Evolutionary conservation across 2,329 filamentous ascomycete species (phyloP).

Genomic region (Aureobasidium sp.): DNA sequence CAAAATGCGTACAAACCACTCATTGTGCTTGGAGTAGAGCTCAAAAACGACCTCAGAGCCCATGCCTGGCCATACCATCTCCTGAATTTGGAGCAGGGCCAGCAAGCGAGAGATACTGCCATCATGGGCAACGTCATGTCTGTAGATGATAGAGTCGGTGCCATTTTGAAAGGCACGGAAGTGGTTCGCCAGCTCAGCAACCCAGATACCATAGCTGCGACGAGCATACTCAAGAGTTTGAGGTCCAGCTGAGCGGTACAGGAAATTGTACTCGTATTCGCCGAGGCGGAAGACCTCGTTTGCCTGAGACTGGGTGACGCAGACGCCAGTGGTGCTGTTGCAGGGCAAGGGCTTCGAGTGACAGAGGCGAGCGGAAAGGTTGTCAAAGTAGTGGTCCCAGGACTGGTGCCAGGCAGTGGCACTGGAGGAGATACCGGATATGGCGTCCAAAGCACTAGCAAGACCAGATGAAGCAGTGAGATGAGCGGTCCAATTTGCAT

Average conservation of each 20-base stretch:
- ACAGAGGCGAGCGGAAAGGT: constrained; percentile 69
- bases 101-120: constrained; percentile 61
- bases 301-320: constrained; percentile 54
- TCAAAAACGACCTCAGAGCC: constrained; percentile 72
- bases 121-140: constrained; percentile 76
- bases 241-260: constrained; percentile 57
- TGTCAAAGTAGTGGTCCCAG: constrained; percentile 80
- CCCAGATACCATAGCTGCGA: constrained; percentile 60
- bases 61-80: constrained; percentile 82
- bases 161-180: constrained; percentile 37
- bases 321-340: constrained; percentile 45
- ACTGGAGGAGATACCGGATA: constrained; percentile 54
- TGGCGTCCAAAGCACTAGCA: constrained; percentile 52
- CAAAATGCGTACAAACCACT: constrained; percentile 54
- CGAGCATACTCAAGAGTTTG: constrained; percentile 54
- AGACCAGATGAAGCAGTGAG: constrained; percentile 48
- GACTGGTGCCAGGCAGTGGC: constrained; percentile 58
- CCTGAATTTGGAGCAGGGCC: constrained; percentile 60
- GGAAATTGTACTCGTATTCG: constrained; percentile 71
- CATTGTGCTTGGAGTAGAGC: constrained; percentile 44
- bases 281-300: constrained; percentile 67
- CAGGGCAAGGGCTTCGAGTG: constrained; percentile 66
- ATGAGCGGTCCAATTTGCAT: constrained; percentile 53
- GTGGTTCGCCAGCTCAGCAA: constrained; percentile 61
- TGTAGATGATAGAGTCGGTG: constrained; percentile 41